phyloP scores from a whole-genome alignment of 306 rosid genomes.

The Dryas octopetala region DNA sequence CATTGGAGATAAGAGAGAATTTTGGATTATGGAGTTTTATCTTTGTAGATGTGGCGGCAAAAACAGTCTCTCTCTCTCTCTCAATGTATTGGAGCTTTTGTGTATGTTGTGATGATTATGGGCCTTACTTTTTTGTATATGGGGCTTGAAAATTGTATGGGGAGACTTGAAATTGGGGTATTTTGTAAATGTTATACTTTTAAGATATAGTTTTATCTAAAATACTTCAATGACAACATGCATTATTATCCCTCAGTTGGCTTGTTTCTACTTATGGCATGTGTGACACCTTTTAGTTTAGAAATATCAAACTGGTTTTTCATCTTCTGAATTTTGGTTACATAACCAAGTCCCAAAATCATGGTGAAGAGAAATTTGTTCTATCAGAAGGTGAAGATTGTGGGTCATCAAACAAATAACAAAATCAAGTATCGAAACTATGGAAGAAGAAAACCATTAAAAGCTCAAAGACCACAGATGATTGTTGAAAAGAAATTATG shows the following conservation, averaged over 20 bases:
- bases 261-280: background rate
- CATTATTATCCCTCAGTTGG: background rate
- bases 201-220: background rate
- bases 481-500: background rate
- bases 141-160: background rate
- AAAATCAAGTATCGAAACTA: background rate
- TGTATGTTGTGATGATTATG: background rate
- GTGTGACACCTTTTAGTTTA: too few species aligned
- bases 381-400: background rate
- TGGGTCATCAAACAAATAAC: background rate
- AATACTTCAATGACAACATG: background rate
- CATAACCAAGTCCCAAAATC: background rate
- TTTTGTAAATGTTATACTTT: background rate
- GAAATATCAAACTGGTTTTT: too few species aligned
- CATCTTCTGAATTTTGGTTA: background rate
- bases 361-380: background rate
- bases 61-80: background rate
- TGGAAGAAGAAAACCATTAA: background rate
- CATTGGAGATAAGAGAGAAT: background rate
- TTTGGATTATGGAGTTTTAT: background rate
- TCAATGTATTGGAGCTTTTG: conserved; percentile 9
- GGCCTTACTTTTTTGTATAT: background rate
- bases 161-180: background rate
- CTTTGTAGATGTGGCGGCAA: background rate
- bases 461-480: background rate